Evolutionary conservation across 1,139 yeast species (phyloP), one percentile per base, ranked within the genome.

Genomic region (Meyerozyma sp.): DNA sequence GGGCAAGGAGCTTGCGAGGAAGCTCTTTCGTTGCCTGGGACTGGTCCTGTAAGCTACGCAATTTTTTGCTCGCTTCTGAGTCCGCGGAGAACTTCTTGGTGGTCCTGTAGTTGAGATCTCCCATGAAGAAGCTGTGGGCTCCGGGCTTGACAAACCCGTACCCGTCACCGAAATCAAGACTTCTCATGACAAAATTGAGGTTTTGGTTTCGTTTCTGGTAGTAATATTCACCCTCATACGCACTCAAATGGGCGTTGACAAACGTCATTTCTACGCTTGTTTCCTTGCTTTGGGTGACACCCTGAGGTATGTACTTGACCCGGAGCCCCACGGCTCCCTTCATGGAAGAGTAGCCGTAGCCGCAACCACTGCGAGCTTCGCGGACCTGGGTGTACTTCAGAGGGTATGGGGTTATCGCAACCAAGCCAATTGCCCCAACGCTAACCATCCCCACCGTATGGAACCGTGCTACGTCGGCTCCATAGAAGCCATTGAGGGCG

Each of bases 91-190:
- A 51, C 32, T 59, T 49, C 47, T 77, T 66, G 3, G 71, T 62
- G 3, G 82, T 76, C 42, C 97, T 71, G 61, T 85, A 90, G 60
- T 90, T 90, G 53, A 90, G 67, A 60, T 90, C 97, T 0, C 97
- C 97, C 73, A 87, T 64, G 45, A 89, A 63, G 54, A 89, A 84
- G 9, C 82, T 63, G 57, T 86, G 95, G 6, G 73, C 56, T 0
- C 65, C 57, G 1, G 82, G 83, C 54, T 74, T 79, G 45, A 79
- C 65, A n/a, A 75, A 68, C 38, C 79, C 80, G 61, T 57, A 71
- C 2, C 81, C 84, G 56, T 82, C 89, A 6, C 73, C 76, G 60
- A 83, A 82, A 47, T 75, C 79, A 40, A 86, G 59, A 4, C 79
- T 70, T 27, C 78, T 64, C 55, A 81, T 71, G 5, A 88, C 61